Conservation (phyloP, 805 yeast genomes). For the Sungouiella blattae region DNA sequence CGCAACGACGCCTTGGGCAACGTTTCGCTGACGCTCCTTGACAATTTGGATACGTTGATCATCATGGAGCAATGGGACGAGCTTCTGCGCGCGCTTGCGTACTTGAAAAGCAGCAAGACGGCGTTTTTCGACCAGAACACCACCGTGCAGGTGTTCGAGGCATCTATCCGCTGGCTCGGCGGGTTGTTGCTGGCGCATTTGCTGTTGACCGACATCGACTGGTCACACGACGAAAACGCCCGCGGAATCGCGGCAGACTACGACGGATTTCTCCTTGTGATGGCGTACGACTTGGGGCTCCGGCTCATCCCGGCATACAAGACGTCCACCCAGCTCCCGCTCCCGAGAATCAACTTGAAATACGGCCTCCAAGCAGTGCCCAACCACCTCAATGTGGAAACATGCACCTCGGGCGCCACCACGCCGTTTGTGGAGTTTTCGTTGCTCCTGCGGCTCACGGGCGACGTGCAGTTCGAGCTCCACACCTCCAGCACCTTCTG, state of each 20-base stretch:
- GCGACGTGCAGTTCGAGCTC: conserved; percentile 66
- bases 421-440: conserved; percentile 81
- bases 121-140: conserved; percentile 58
- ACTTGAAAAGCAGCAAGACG: conserved; percentile 35
- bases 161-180: conserved; percentile 78
- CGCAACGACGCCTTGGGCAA: conserved; percentile 86
- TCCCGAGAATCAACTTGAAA: conserved; percentile 71
- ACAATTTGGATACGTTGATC: conserved; percentile 74
- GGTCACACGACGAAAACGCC: conserved; percentile 2
- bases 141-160: conserved; percentile 84
- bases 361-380: conserved; percentile 50
- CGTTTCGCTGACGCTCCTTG: conserved; percentile 73
- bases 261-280: conserved; percentile 64
- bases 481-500: conserved; percentile 61
- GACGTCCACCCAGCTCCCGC: conserved; percentile 63
- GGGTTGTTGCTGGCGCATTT: conserved; percentile 78
- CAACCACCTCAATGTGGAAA: conserved; percentile 48
- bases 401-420: conserved; percentile 86
- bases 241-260: conserved; percentile 36
- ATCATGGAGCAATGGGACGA: conserved; percentile 61
- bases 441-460: conserved; percentile 68
- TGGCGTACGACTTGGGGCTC: conserved; percentile 76
- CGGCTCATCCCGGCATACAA: conserved; percentile 68
- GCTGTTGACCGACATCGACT: conserved; percentile 27
- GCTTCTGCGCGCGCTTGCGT: conserved; percentile 37